phyloP scores from a whole-genome alignment of 208 protist genomes.

The Wallacemonas sp. region DNA sequence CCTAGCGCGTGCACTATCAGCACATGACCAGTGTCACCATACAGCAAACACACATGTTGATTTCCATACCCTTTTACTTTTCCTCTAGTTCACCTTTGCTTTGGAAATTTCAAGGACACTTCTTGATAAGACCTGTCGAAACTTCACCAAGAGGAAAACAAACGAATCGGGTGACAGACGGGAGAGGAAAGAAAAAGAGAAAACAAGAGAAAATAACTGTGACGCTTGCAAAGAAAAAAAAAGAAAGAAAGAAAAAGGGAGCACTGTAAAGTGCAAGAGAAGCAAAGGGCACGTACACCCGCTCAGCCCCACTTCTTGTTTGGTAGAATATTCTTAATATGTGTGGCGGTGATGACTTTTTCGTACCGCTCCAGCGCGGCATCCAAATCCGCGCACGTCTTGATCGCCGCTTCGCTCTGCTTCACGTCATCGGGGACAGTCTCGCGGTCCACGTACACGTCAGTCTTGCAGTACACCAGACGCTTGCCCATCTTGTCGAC shows the following conservation, averaged over 20 bases:
- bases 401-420: slow-evolving; percentile 24
- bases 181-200: slow-evolving; percentile 1
- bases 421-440: slow-evolving; percentile 17
- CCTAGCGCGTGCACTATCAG: no score
- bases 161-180: no score
- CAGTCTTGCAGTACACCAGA: slow-evolving; percentile 67
- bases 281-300: neutral
- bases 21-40: no score
- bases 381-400: slow-evolving; percentile 38
- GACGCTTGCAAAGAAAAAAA: slow-evolving; percentile 8
- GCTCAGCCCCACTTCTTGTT: slow-evolving; percentile 23
- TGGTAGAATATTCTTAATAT: slow-evolving; percentile 69
- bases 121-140: no score
- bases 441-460: slow-evolving; percentile 28
- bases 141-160: neutral
- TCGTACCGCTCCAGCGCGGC: slow-evolving; percentile 41
- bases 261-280: neutral
- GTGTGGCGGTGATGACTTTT: slow-evolving; percentile 40
- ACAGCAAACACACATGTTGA: no score
- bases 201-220: neutral
- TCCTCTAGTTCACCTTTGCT: no score
- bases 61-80: no score
- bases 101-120: no score
- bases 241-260: slow-evolving; percentile 23
- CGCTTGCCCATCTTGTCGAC: slow-evolving; percentile 77